These are phyloP conservation scores for Fomitiporia mediterranea DNA, from an alignment of 1,284 basidiomycete species.

Conservation along the genomic window DNA sequence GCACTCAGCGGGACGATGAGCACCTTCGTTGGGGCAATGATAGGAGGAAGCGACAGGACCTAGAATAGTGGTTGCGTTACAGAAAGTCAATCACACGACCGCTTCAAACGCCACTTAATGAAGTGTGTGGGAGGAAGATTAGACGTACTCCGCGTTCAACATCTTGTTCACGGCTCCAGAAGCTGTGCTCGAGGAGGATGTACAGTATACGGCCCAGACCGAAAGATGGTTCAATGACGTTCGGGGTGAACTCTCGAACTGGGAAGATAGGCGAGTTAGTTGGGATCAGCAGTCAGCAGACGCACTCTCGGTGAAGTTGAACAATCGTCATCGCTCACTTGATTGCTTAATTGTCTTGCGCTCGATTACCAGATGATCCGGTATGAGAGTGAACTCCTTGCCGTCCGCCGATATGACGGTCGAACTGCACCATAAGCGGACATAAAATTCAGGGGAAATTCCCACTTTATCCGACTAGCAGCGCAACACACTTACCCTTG, in stretches of 20 bases:
- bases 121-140: conserved; percentile 21
- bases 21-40: conserved; percentile 95
- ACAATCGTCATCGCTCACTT: conserved; percentile 43
- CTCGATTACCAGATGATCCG: conserved; percentile 77
- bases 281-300: conserved; percentile 18
- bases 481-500: conserved; percentile 55
- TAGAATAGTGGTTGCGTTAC: conserved; percentile 28
- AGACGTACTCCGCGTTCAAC: conserved; percentile 77
- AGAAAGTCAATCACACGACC: conserved; percentile 15
- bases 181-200: conserved; percentile 91
- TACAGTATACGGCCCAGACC: conserved; percentile 97
- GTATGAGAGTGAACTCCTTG: conserved; percentile 67
- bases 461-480: conserved; percentile 22
- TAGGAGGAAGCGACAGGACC: conserved; percentile 86
- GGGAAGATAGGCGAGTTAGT: conserved; percentile 7
- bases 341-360: conserved; percentile 88
- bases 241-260: conserved; percentile 95
- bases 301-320: conserved; percentile 1
- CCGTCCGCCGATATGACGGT: conserved; percentile 55
- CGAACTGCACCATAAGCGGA: conserved; percentile 33
- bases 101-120: not conserved
- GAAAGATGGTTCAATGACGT: conserved; percentile 99
- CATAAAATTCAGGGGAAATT: conserved; percentile 21
- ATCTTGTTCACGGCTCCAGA: conserved; percentile 93
- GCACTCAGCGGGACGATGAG: conserved; percentile 94